Conservation (phyloP, 495 filamentous ascomycete genomes). For the Neurospora sp. region DNA sequence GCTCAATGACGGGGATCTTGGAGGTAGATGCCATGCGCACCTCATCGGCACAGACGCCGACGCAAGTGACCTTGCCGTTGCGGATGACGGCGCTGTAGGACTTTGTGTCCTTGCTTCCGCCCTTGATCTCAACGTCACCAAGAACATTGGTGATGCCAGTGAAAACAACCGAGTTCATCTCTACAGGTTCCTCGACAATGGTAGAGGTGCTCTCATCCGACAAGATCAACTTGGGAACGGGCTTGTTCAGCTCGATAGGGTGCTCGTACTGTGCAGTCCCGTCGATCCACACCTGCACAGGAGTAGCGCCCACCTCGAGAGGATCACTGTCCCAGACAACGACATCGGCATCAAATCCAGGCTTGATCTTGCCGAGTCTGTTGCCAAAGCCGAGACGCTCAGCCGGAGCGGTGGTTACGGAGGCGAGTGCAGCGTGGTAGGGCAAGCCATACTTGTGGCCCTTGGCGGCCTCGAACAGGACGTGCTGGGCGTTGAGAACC, state of each 20-base stretch:
- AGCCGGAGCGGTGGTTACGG: conserved; percentile 53
- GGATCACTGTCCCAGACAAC: conserved; percentile 61
- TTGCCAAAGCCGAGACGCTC: conserved; percentile 47
- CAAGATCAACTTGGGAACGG: conserved; percentile 14
- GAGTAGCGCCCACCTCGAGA: conserved; percentile 48
- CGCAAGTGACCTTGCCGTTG: conserved; percentile 40
- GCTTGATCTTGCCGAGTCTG: conserved; percentile 49
- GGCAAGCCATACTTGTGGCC: conserved; percentile 50
- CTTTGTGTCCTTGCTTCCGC: background rate
- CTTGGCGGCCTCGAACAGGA: conserved; percentile 50
- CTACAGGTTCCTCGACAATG: conserved; percentile 24
- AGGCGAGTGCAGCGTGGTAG: conserved; percentile 48
- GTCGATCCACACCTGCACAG: conserved; percentile 56
- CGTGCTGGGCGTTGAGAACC: conserved; percentile 40
- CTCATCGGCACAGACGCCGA: conserved; percentile 32
- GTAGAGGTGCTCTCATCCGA: conserved; percentile 18
- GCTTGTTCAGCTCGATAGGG: conserved; percentile 32
- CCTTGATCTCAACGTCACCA: conserved; percentile 7
- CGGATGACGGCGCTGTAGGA: conserved; percentile 31
- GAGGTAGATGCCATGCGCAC: conserved; percentile 17
- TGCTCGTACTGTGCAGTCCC: conserved; percentile 42
- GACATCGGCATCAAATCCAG: conserved; percentile 55
- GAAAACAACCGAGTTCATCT: conserved; percentile 32
- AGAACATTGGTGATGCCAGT: conserved; percentile 37
- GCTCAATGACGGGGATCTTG: conserved; percentile 27